Base-by-base conservation (phyloP, 306 rosid genomes). In the Geum urbanum region DNA sequence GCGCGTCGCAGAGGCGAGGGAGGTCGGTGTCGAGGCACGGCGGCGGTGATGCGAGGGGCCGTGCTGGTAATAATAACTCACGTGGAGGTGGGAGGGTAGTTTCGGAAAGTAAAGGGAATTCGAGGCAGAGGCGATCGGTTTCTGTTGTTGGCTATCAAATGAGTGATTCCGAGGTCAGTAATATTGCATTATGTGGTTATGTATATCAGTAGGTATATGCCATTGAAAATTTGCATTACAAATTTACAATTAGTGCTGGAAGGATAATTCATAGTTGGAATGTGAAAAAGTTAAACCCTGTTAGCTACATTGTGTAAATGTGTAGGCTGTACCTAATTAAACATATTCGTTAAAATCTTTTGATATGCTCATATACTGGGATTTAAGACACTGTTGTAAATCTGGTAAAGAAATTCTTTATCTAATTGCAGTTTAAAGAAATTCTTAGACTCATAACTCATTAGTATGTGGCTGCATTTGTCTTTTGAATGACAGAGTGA, bases 1-100 rank as follows among this genome's bases (percentile, higher is more conserved):
- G 69, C 16, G 80, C 74, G 54, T 73, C 83, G 66, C 87, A 73
- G 84, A 86, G 96, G 61, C 82, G 99, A 32, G 99, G 99, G 69
- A 91, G 99, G 94, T 91, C 99, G 14, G 91, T 86, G 32, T 91
- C 96, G 69, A 86, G 99, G 84, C 92, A 82, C 32, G 73, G 69
- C 3, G 83, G 48, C 1, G 74, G 80, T 47, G 95, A 83, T 49
- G 79, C 72, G 56, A 82, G 77, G 75, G 80, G 78, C 60, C 82
- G 70, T 71, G 48, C 41, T 67, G 63, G 73, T 79, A 70, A 37
- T 27, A 73, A 79, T 16, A 57, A 4, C 1, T 75, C 70, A 20
- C 54, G 60, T 5, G 86, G 89, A 20, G 89, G 89, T 20, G 90
- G 79, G 49, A 84, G 80, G 74, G 47, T 77, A 1, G 75, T 59